These are phyloP conservation scores for Trebouxia sp. DNA, from an alignment of 139 green algal genomes.

Conservation along the genomic window DNA sequence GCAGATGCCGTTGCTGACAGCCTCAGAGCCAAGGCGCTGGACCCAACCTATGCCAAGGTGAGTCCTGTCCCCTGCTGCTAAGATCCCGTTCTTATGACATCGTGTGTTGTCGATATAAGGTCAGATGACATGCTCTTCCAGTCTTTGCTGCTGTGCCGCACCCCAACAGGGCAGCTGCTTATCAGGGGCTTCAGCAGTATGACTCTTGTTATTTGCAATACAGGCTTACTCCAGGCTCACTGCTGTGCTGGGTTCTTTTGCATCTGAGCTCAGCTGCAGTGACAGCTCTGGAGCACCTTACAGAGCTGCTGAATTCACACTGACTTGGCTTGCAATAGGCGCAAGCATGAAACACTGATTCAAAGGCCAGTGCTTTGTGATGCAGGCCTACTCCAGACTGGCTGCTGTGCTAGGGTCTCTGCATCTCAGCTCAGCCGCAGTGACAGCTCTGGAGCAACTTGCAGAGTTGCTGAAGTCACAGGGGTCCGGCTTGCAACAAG, in stretches of 20 bases:
- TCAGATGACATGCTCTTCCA: conserved; percentile 1
- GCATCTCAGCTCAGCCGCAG: conserved; percentile 36
- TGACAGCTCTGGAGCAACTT: conserved; percentile 35
- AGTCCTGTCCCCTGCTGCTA: background rate
- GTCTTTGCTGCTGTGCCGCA: conserved; percentile 73
- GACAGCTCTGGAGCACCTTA: conserved; percentile 31
- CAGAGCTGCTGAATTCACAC: too few species aligned
- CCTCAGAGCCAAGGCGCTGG: conserved; percentile 64
- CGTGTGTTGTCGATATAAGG: background rate
- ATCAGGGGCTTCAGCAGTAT: conserved; percentile 44
- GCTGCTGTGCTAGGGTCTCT: conserved; percentile 51
- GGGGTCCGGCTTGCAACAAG: too few species aligned
- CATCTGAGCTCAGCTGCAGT: conserved; percentile 35
- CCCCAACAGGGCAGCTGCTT: conserved; percentile 76
- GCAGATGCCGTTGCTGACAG: conserved; percentile 79
- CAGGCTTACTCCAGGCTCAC: conserved; percentile 27
- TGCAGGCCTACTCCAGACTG: conserved; percentile 32
- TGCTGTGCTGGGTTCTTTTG: conserved; percentile 48
- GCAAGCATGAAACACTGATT: too few species aligned
- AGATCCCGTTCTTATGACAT: background rate
- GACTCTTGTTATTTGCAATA: too few species aligned
- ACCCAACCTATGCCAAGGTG: conserved; percentile 65
- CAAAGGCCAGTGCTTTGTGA: background rate
- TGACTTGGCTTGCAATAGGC: too few species aligned
- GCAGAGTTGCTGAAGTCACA: background rate